phyloP scores from a whole-genome alignment of 257 asterid genomes.

The Solanum stenotomum region DNA sequence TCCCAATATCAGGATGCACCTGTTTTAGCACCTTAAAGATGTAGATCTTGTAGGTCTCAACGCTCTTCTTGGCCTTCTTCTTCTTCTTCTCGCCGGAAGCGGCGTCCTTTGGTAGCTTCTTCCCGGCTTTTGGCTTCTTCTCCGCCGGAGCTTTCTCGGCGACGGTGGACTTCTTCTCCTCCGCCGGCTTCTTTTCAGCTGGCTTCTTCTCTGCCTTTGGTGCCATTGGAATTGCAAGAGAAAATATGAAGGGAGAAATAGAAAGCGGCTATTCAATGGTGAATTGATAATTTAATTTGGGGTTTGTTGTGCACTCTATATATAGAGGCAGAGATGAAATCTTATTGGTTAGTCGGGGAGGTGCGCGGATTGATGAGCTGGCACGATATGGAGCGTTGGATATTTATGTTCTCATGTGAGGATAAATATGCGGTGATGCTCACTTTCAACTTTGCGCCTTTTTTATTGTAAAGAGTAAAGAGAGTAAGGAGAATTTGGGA shows the following conservation, averaged over 20 bases:
- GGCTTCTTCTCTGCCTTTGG: conserved; percentile 36
- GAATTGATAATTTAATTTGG: neutral
- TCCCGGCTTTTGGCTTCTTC: conserved; percentile 68
- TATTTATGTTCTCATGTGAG: neutral
- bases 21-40: conserved; percentile 63
- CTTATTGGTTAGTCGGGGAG: conserved; percentile 5
- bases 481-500: neutral
- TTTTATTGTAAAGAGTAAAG: neutral
- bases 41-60: conserved; percentile 63
- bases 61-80: conserved; percentile 47
- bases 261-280: neutral
- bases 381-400: neutral
- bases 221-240: conserved; percentile 26
- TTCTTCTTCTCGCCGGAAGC: conserved; percentile 51
- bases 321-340: neutral
- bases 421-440: conserved; percentile 3
- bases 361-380: conserved; percentile 16
- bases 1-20: conserved; percentile 56
- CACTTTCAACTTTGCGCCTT: neutral
- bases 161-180: conserved; percentile 41
- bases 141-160: conserved; percentile 50
- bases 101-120: conserved; percentile 59
- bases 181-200: conserved; percentile 45
- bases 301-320: neutral
- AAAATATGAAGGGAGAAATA: too few species aligned